phyloP scores from a whole-genome alignment of 1,139 yeast species.

The Yamadazyma epiphylla region DNA sequence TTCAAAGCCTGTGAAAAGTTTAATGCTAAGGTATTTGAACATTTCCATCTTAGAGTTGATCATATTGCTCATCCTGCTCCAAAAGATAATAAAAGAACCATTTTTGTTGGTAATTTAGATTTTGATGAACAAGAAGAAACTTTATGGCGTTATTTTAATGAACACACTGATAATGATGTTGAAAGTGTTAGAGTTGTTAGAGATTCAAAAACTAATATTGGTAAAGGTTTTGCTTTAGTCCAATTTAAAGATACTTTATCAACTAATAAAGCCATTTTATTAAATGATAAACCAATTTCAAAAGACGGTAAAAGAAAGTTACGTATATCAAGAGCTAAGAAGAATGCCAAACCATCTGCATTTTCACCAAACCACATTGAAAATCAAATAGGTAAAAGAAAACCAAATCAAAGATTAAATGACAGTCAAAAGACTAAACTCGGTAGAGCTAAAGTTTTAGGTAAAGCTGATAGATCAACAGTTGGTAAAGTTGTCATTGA shows the following conservation, averaged over 20 bases:
- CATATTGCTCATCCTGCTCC: conserved; percentile 87
- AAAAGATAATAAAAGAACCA: conserved; percentile 77
- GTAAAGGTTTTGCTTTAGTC: conserved; percentile 96
- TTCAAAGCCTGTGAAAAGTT: conserved; percentile 49
- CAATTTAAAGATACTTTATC: conserved; percentile 81
- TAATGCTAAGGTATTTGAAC: conserved; percentile 67
- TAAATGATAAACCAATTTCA: conserved; percentile 66
- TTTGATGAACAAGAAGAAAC: conserved; percentile 90
- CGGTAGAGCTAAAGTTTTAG: conserved; percentile 77
- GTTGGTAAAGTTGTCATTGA: conserved; percentile 38
- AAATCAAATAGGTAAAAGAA: conserved; percentile 21
- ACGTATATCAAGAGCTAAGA: conserved; percentile 76
- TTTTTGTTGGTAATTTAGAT: conserved; percentile 92
- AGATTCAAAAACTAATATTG: conserved; percentile 89
- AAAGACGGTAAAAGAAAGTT: conserved; percentile 56
- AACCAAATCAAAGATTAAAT: conserved; percentile 30
- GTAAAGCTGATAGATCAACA: conserved; percentile 74
- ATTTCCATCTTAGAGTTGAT: conserved; percentile 84
- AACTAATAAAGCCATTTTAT: conserved; percentile 77
- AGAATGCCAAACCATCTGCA: conserved; percentile 44
- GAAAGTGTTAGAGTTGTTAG: conserved; percentile 89
- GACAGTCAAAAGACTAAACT: conserved; percentile 71
- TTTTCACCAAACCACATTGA: conserved; percentile 45
- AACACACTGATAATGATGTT: conserved; percentile 59
- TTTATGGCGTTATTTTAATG: conserved; percentile 76